Conservation (phyloP, 164 flowering plant species). For the Umbilicus rupestris region DNA sequence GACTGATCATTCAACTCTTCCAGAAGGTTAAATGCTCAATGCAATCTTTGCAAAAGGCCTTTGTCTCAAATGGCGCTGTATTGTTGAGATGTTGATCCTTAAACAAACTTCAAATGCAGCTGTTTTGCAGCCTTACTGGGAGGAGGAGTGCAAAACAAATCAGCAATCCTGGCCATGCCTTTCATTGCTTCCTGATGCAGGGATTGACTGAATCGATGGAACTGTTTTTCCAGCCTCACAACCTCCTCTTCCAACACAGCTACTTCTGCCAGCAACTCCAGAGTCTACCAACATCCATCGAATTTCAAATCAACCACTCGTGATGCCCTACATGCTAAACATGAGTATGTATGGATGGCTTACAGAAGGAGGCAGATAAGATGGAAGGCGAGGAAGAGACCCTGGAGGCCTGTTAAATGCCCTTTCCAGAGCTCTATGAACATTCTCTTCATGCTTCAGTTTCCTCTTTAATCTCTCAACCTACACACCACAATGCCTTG, state of each 20-base stretch:
- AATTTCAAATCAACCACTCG: neutral
- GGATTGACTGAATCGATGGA: neutral
- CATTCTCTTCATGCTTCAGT: slow-evolving; percentile 6
- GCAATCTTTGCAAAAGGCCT: too few relatives aligned
- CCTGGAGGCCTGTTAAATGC: slow-evolving; percentile 5
- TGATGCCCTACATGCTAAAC: neutral
- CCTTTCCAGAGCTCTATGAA: slow-evolving; percentile 5
- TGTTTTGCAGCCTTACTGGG: neutral
- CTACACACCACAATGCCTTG: neutral
- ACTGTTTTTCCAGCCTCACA: slow-evolving; percentile 1
- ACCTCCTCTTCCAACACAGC: slow-evolving; percentile 11
- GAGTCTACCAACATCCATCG: neutral
- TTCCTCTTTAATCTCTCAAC: slow-evolving; percentile 6
- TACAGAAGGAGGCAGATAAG: slow-evolving; percentile 1
- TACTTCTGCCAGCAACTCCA: slow-evolving; percentile 8
- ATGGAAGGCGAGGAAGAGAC: slow-evolving; percentile 7
- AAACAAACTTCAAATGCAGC: neutral
- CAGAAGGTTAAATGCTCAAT: too few relatives aligned
- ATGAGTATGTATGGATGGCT: neutral
- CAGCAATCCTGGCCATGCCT: neutral
- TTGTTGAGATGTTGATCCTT: too few relatives aligned
- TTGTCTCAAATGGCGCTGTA: too few relatives aligned
- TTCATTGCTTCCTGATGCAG: neutral
- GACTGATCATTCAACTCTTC: too few relatives aligned
- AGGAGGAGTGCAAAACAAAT: neutral